Evolutionary conservation across 805 yeast species (phyloP).

Genomic region (Pichia nanzhaoensis): DNA sequence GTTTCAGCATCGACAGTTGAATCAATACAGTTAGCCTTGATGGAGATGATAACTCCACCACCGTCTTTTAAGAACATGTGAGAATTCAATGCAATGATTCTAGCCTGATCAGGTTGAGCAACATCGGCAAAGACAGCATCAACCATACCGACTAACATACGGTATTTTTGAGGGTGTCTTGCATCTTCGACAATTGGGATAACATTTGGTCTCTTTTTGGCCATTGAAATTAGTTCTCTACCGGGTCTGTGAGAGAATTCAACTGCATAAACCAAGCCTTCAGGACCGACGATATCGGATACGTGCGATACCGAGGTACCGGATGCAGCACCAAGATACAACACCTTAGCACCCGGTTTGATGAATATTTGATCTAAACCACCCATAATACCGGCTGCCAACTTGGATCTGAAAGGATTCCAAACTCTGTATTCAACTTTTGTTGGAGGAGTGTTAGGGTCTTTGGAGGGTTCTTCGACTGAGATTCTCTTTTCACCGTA

Average conservation of each 20-base stretch:
- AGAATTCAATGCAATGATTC: conserved; percentile 97
- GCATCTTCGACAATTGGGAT: conserved; percentile 99
- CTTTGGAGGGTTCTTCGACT: conserved; percentile 86
- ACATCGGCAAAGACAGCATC: conserved; percentile 99
- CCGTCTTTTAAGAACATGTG: conserved; percentile 97
- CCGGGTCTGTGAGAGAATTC: conserved; percentile 99
- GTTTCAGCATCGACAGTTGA: conserved; percentile 99
- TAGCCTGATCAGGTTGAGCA: conserved; percentile 99
- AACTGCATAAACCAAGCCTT: conserved; percentile 97
- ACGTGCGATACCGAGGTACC: conserved; percentile 99
- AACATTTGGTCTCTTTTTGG: conserved; percentile 99
- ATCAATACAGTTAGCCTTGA: conserved; percentile 99
- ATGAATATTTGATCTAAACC: conserved; percentile 97
- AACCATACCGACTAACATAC: conserved; percentile 98
- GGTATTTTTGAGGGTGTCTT: conserved; percentile 99
- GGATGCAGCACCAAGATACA: conserved; percentile 98
- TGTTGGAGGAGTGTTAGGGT: conserved; percentile 83
- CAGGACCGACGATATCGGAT: conserved; percentile 97
- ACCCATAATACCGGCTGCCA: conserved; percentile 99
- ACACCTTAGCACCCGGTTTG: conserved; percentile 96
- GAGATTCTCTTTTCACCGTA: conserved; percentile 97
- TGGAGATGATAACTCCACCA: conserved; percentile 98
- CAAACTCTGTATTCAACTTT: conserved; percentile 98
- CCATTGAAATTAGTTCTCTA: conserved; percentile 98
- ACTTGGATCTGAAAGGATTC: conserved; percentile 99